Conservation (phyloP, 208 protist genomes). For the Novymonas esmeraldas region DNA sequence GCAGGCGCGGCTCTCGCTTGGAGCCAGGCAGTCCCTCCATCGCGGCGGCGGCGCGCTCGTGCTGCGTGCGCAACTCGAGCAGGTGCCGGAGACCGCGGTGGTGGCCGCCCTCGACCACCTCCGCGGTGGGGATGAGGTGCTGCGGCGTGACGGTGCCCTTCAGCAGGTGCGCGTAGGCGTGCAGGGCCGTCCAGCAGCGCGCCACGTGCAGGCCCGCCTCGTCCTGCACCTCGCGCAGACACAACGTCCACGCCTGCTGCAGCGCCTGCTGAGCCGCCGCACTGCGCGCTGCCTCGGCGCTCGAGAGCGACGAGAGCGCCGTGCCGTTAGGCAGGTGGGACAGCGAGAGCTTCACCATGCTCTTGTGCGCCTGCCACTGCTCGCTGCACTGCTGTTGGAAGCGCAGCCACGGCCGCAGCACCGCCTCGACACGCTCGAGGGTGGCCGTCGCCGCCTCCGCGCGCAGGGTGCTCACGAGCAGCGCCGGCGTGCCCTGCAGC, state of each 20-base stretch:
- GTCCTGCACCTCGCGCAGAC: conserved; percentile 79
- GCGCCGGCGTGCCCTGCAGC: conserved; percentile 50
- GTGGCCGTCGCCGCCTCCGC: conserved; percentile 43
- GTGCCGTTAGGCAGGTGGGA: conserved; percentile 45
- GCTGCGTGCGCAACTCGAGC: conserved; percentile 56
- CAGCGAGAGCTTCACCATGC: conserved; percentile 67
- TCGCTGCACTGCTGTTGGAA: conserved; percentile 57
- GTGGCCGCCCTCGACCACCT: conserved; percentile 47
- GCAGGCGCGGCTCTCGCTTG: conserved; percentile 52
- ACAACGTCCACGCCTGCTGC: conserved; percentile 55
- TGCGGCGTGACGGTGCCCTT: conserved; percentile 68
- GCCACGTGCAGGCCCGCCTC: conserved; percentile 68
- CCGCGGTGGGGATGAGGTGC: conserved; percentile 51
- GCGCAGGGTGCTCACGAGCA: conserved; percentile 49
- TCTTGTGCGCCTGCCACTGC: conserved; percentile 47
- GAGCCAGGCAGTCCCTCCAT: conserved; percentile 29
- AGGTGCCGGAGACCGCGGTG: conserved; percentile 80
- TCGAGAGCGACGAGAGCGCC: conserved; percentile 41
- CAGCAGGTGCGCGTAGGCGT: conserved; percentile 69
- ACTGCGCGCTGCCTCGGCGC: conserved; percentile 55
- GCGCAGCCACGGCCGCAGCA: conserved; percentile 53
- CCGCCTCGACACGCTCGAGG: conserved; percentile 48
- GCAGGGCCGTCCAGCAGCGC: conserved; percentile 58
- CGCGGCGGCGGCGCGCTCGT: conserved; percentile 38
- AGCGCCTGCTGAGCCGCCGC: conserved; percentile 33